These are phyloP conservation scores for Cercophora sp. DNA, from an alignment of 495 filamentous ascomycete species.

Conservation along the genomic window DNA sequence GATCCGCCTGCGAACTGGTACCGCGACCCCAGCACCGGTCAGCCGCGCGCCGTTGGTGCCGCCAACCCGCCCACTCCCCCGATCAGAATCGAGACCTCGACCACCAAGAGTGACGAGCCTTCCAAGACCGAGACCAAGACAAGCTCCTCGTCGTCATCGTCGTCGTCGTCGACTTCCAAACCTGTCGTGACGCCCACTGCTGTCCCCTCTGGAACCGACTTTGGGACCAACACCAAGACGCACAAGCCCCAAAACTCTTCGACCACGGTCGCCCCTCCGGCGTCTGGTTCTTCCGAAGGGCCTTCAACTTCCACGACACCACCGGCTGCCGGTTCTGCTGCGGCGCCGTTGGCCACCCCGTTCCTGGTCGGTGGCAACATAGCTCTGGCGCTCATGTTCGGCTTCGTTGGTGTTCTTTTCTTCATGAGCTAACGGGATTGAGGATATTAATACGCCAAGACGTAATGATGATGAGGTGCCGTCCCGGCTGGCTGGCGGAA, in stretches of 20 bases:
- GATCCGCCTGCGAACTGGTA: conserved; percentile 44
- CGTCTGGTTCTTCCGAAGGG: no score
- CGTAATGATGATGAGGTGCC: no score
- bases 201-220: background rate
- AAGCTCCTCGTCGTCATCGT: background rate
- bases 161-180: background rate
- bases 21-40: conserved; percentile 24
- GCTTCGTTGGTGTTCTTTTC: background rate
- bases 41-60: background rate
- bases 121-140: no score
- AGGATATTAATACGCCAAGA: no score
- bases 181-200: background rate
- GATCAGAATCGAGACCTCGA: background rate
- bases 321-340: no score
- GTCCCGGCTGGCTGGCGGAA: no score
- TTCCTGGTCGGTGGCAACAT: background rate
- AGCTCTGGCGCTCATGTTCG: background rate
- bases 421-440: no score
- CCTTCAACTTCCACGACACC: no score
- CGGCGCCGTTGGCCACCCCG: no score
- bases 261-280: no score
- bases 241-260: no score
- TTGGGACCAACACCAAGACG: no score
- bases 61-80: background rate
- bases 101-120: background rate